These are phyloP conservation scores for Aquilaria agallochum DNA, from an alignment of 441 rosid species.

Conservation along the genomic window DNA sequence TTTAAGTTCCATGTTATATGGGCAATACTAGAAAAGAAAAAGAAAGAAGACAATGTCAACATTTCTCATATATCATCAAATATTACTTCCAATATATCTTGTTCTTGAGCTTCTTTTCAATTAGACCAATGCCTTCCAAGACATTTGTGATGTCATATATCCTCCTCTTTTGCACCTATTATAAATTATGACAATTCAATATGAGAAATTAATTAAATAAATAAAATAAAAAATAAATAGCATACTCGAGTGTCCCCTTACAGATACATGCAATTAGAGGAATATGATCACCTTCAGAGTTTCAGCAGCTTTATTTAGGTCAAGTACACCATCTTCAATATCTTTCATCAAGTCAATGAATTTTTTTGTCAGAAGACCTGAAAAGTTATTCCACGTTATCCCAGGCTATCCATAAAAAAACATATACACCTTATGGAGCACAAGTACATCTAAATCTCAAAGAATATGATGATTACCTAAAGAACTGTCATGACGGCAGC, in stretches of 20 bases:
- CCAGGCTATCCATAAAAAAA: conserved; percentile 9
- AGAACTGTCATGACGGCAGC: conserved; percentile 93
- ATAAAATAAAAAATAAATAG: neutral
- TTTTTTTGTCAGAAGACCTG: conserved; percentile 91
- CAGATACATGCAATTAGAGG: conserved; percentile 3
- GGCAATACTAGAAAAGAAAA: conserved; percentile 13
- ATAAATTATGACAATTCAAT: neutral
- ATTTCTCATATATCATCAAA: conserved; percentile 3
- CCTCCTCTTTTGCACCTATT: conserved; percentile 89
- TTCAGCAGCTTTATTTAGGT: conserved; percentile 87
- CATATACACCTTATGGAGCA: conserved; percentile 6
- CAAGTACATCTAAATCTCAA: neutral
- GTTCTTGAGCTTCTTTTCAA: conserved; percentile 92
- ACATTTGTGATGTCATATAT: conserved; percentile 98
- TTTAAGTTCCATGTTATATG: conserved; percentile 26
- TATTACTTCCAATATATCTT: conserved; percentile 92
- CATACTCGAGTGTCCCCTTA: neutral
- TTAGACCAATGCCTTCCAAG: conserved; percentile 95
- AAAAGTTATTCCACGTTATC: conserved; percentile 19
- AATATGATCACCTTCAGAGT: conserved; percentile 61
- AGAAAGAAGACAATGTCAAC: conserved; percentile 10
- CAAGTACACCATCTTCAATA: conserved; percentile 84
- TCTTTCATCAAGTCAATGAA: conserved; percentile 74
- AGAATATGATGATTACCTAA: conserved; percentile 44
- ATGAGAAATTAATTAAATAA: no score